Base-by-base conservation (phyloP, 108 stramenopile genomes). In the Skeletonema costatum region DNA sequence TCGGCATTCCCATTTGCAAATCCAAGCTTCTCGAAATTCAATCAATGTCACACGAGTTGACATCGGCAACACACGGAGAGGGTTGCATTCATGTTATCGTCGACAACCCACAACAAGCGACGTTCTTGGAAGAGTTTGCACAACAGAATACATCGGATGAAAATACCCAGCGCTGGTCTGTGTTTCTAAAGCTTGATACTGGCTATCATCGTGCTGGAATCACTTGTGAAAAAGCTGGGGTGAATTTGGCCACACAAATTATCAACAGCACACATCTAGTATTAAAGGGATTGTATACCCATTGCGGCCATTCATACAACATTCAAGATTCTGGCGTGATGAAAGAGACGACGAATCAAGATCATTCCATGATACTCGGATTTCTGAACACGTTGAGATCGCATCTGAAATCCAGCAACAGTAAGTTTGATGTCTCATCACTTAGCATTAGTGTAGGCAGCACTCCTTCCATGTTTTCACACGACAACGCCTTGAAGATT, bases 131-230 rank as follows among this genome's bases (percentile, higher is more conserved):
- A 51, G 46, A 76, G 36, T 80, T 65, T 69, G 30, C 48, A 5
- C 4, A 2, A 0, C 53, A 66, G 12, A 31, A 65, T 35, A 5
- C 74, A n/a, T 16, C 39, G 11, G 9, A 25, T 14, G 31, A 39
- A 17, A 21, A 12, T 39, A 13, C 21, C 0, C 44, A n/a, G 14
- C 39, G 35, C 33, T 80, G 73, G 64, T 48, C 75, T 10, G 80
- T 72, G 5, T 80, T 80, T 70, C 21, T 80, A 9, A 80, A 80
- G 69, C 62, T 80, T 1, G 80, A 80, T 71, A 71, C 80, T 10
- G 80, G 80, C 8, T 80, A 80, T 70, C 80, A 80, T 41, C 44
- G 80, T 9, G 80, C 80, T 2, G 80, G 80, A 32, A 59, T 71
- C 2, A 66, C 64, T 5, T 60, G 70, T 32, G 61, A 66, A 36